These are phyloP conservation scores for Metahyphopichia silvanorum DNA, from an alignment of 805 yeast genomes.

Conservation along the genomic window DNA sequence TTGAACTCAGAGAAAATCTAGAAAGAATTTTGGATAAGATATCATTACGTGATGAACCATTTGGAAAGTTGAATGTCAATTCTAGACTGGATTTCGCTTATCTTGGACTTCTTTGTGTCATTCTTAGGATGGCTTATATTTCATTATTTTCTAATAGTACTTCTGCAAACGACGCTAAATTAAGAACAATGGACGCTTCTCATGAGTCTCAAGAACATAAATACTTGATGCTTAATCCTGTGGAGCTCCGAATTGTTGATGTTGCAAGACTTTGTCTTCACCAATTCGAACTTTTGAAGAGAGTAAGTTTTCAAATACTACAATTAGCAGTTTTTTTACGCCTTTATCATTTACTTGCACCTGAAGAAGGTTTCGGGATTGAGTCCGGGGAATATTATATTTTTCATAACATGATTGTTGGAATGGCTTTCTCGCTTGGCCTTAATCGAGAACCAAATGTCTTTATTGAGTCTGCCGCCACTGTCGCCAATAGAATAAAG, in stretches of 20 bases:
- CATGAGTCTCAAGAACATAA: slow-evolving; percentile 15
- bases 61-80: slow-evolving; percentile 17
- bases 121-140: slow-evolving; percentile 33
- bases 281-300: slow-evolving; percentile 44
- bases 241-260: slow-evolving; percentile 34
- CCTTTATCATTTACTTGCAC: slow-evolving; percentile 51
- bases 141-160: slow-evolving; percentile 23
- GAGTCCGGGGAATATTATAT: slow-evolving; percentile 30
- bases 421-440: slow-evolving; percentile 45
- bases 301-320: slow-evolving; percentile 46
- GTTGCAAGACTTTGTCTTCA: slow-evolving; percentile 49
- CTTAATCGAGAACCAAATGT: slow-evolving; percentile 45
- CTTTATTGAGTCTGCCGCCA: slow-evolving; percentile 25
- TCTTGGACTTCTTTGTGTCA: slow-evolving; percentile 29
- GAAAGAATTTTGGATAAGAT: slow-evolving; percentile 40
- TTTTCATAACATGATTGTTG: slow-evolving; percentile 25
- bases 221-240: slow-evolving; percentile 37
- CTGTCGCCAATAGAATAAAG: slow-evolving; percentile 17
- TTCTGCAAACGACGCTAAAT: slow-evolving; percentile 14
- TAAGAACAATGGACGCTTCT: slow-evolving; percentile 12
- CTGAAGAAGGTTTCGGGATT: slow-evolving; percentile 48
- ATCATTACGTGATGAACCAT: slow-evolving; percentile 14
- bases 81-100: slow-evolving; percentile 30
- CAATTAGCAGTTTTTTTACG: slow-evolving; percentile 61
- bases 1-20: slow-evolving; percentile 39